Evolutionary conservation across 164 flowering plant species (phyloP).

Genomic region (Protea cynaroides): DNA sequence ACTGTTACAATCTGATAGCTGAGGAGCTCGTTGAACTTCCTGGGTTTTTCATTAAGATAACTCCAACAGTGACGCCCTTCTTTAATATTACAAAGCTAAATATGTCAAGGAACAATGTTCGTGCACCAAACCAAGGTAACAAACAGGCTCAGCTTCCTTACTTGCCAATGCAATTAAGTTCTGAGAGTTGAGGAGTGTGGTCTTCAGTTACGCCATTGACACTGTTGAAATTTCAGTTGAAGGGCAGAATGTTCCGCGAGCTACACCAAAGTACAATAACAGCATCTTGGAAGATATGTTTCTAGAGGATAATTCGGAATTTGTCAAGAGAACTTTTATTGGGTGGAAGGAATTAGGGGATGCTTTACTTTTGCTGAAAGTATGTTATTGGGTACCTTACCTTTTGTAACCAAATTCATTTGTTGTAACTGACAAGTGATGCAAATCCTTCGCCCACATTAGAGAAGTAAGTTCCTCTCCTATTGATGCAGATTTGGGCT

Average conservation of each 20-base stretch:
- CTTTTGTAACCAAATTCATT: neutral
- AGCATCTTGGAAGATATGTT: constrained; percentile 94
- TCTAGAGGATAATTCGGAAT: constrained; percentile 56
- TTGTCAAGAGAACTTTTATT: constrained; percentile 38
- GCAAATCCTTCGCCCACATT: neutral
- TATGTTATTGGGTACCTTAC: constrained; percentile 17
- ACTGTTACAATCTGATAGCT: constrained; percentile 26
- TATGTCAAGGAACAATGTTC: constrained; percentile 59
- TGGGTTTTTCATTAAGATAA: constrained; percentile 52
- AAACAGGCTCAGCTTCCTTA: neutral
- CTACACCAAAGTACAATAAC: constrained; percentile 72
- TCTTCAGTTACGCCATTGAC: no score
- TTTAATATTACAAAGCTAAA: constrained; percentile 52
- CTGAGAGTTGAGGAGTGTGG: neutral
- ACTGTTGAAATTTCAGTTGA: constrained; percentile 5
- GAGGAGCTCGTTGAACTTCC: constrained; percentile 37
- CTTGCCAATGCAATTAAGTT: neutral
- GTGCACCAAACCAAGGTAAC: constrained; percentile 51
- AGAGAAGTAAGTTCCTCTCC: constrained; percentile 5
- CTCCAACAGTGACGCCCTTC: constrained; percentile 65
- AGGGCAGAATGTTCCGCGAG: constrained; percentile 26
- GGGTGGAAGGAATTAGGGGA: constrained; percentile 72
- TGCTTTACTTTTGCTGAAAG: constrained; percentile 75
- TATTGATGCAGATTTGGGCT: constrained; percentile 78
- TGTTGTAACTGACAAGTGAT: neutral